Evolutionary conservation across 208 protist species (phyloP).

Genomic region (Herpetomonas samuelpessoai): DNA sequence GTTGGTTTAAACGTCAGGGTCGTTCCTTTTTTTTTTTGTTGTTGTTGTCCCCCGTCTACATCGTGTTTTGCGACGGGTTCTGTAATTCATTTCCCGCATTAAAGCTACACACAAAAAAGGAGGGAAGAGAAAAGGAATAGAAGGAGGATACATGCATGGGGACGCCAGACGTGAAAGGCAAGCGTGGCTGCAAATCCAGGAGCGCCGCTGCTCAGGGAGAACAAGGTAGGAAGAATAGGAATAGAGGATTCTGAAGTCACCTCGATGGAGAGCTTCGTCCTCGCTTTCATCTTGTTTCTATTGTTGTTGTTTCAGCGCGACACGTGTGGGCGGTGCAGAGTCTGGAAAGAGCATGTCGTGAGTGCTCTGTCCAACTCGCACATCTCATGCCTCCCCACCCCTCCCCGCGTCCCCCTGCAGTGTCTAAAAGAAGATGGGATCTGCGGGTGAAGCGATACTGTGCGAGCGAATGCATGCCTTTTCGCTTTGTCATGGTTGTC

Average conservation of each 20-base stretch:
- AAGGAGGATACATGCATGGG: background rate
- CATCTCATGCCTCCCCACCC: too few species aligned
- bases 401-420: too few species aligned
- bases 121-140: background rate
- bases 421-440: too few species aligned
- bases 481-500: too few species aligned
- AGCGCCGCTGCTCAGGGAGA: too few species aligned
- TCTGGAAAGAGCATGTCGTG: too few species aligned
- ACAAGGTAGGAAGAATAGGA: conserved; percentile 4
- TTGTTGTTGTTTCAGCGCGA: conserved; percentile 5
- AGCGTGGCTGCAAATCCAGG: background rate
- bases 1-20: background rate
- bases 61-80: background rate
- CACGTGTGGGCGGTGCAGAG: too few species aligned
- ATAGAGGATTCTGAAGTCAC: background rate
- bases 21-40: conserved; percentile 2
- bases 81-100: too few species aligned
- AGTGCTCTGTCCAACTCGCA: too few species aligned
- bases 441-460: too few species aligned
- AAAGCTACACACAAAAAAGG: background rate
- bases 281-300: background rate
- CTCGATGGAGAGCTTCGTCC: background rate
- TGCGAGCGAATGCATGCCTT: too few species aligned
- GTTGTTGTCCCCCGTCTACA: background rate
- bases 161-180: background rate